Percentiles rank a stretch among this genome's conserved stretches.
Evolutionary conservation across 73 alveolate species (phyloP).

Genomic region (Paramecium biaurelia): DNA sequence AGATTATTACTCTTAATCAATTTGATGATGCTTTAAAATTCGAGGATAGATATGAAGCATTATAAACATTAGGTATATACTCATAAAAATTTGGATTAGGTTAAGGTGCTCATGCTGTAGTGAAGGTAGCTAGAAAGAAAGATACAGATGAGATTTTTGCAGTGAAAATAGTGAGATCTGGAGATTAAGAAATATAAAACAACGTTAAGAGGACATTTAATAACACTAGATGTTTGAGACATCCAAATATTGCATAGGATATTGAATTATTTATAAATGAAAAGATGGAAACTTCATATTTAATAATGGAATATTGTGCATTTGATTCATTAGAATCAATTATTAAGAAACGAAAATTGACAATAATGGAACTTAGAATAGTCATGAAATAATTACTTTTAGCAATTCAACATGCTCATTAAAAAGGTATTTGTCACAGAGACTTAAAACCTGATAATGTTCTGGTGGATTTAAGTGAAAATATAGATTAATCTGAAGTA

Average conservation of each 20-base stretch:
- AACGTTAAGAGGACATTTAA: slow-evolving; percentile 49
- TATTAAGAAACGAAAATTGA: slow-evolving; percentile 30
- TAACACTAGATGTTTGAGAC: slow-evolving; percentile 51
- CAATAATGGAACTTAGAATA: background rate
- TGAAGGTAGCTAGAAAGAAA: slow-evolving; percentile 43
- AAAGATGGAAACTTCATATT: slow-evolving; percentile 60
- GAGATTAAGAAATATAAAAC: slow-evolving; percentile 53
- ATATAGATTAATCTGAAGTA: background rate
- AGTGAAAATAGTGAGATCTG: slow-evolving; percentile 62
- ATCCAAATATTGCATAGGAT: slow-evolving; percentile 42
- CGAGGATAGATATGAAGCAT: slow-evolving; percentile 27
- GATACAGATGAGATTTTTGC: slow-evolving; percentile 53
- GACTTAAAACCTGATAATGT: slow-evolving; percentile 66
- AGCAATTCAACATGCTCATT: slow-evolving; percentile 55
- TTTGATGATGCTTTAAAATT: slow-evolving; percentile 26
- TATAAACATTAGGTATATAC: background rate
- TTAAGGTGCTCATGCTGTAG: slow-evolving; percentile 64
- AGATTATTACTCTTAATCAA: background rate
- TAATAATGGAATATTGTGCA: slow-evolving; percentile 64
- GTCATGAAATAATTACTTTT: slow-evolving; percentile 20
- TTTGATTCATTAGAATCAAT: slow-evolving; percentile 44
- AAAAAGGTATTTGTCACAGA: slow-evolving; percentile 60
- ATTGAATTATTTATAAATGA: slow-evolving; percentile 55
- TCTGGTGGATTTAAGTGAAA: background rate
- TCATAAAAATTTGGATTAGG: background rate